phyloP scores from a whole-genome alignment of 768 basidiomycete genomes.

The Goffeauzyma gilvescens region DNA sequence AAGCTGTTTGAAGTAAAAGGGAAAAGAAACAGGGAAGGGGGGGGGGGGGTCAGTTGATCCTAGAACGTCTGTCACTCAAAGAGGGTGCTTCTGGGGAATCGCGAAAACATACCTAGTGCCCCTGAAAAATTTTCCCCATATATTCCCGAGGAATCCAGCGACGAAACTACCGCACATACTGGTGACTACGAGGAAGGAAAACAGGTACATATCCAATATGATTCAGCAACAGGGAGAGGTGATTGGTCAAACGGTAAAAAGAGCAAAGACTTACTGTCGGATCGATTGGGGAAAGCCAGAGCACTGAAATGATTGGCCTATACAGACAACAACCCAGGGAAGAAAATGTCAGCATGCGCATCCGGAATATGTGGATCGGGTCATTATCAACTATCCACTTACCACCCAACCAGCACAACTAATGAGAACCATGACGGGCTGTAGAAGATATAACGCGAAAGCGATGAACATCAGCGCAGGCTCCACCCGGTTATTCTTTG shows the following conservation, averaged over 20 bases:
- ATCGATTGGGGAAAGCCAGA: conserved; percentile 43
- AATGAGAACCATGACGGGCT: conserved; percentile 38
- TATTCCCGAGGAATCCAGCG: conserved; percentile 58
- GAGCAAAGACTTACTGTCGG: conserved; percentile 63
- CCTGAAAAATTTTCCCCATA: conserved; percentile 54
- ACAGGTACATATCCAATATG: too few species aligned
- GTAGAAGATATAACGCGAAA: background rate
- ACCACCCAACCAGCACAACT: conserved; percentile 51
- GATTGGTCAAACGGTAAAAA: too few species aligned
- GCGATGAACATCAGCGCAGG: background rate
- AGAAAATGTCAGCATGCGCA: too few species aligned
- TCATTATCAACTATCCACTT: conserved; percentile 8
- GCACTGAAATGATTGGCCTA: conserved; percentile 8
- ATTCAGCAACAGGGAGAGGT: too few species aligned
- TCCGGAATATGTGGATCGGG: too few species aligned
- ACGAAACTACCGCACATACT: too few species aligned
- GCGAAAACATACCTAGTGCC: conserved; percentile 30
- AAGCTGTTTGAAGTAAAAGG: conserved; percentile 43
- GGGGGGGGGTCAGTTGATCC: too few species aligned
- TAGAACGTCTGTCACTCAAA: conserved; percentile 1
- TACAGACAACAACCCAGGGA: too few species aligned
- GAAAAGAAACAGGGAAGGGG: too few species aligned
- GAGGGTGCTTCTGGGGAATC: too few species aligned
- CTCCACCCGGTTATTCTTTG: too few species aligned
- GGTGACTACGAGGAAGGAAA: too few species aligned